These are phyloP conservation scores for Leccinum longicurvipes DNA, from an alignment of 768 basidiomycete genomes.

Conservation along the genomic window DNA sequence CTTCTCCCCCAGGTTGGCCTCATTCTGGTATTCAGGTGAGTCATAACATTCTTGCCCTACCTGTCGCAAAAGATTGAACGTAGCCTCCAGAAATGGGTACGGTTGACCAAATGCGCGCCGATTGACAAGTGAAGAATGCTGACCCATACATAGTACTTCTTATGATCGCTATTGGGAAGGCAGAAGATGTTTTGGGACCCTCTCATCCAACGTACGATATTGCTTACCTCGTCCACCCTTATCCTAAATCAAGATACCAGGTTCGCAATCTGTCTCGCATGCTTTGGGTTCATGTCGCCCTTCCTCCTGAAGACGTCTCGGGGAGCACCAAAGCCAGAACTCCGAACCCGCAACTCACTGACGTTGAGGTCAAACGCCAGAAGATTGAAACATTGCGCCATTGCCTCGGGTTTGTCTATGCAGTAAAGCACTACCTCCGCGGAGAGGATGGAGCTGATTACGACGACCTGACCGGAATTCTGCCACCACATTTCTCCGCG, in stretches of 20 bases:
- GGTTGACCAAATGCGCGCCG: slow-evolving; percentile 13
- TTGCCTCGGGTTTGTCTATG: slow-evolving; percentile 65
- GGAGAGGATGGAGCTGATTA: slow-evolving; percentile 75
- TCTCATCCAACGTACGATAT: slow-evolving; percentile 57
- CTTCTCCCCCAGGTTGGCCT: slow-evolving; percentile 64
- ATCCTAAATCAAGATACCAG: slow-evolving; percentile 23
- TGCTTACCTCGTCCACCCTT: background rate
- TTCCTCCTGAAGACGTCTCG: slow-evolving; percentile 50
- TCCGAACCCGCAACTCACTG: slow-evolving; percentile 42
- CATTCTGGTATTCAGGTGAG: slow-evolving; percentile 81
- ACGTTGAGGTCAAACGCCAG: slow-evolving; percentile 51
- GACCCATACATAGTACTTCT: slow-evolving; percentile 53
- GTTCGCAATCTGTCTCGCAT: slow-evolving; percentile 73
- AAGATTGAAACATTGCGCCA: slow-evolving; percentile 74
- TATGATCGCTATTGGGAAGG: slow-evolving; percentile 91
- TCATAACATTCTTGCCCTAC: background rate
- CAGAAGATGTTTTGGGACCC: slow-evolving; percentile 72
- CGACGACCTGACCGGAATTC: slow-evolving; percentile 61
- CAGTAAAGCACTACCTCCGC: slow-evolving; percentile 78
- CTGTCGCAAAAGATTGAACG: background rate
- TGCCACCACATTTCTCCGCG: slow-evolving; percentile 59
- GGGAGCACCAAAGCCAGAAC: slow-evolving; percentile 50
- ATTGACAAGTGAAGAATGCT: background rate
- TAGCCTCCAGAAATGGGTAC: slow-evolving; percentile 57
- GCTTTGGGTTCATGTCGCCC: slow-evolving; percentile 76